Evolutionary conservation across 2,329 filamentous ascomycete species (phyloP), one percentile per base, ranked within the genome.

Genomic region (Coniella vitis): DNA sequence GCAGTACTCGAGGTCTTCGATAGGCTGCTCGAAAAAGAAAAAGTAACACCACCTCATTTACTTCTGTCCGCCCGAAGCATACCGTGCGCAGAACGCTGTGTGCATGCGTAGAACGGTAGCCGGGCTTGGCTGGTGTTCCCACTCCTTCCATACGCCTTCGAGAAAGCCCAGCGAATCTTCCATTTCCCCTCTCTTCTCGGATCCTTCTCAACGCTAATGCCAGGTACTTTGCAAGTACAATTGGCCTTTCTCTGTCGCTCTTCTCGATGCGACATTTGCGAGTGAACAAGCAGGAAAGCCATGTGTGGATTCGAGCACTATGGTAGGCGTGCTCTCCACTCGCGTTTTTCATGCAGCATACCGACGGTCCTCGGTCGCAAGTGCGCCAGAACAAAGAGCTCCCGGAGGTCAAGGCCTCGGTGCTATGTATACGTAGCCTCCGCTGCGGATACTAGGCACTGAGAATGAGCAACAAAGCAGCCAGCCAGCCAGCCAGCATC

Each of bases 161-260:
- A 47, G 45, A 49, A 49, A 7, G n/a, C 21, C 36, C 19, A 38
- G 32, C 25, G 41, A 49, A 48, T 31, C 16, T 40, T 32, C 36
- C 31, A 25, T 35, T 21, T 32, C 37, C 14, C 32, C 21, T 16
- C 34, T 34, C 37, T 21, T 29, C 10, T 29, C 25, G 19, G 17
- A 25, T 39, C 22, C 25, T 38, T 38, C 29, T 13, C 35, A 9
- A 34, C 47, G 35, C 47, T 49, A 49, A 39, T 39, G 39, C 8
- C 38, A 48, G 47, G 47, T 48, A 48, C 47, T 36, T 47, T 25
- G 4, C 13, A 25, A 36, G 42, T 45, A 45, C 42, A 19, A 17
- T 22, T 32, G 17, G 35, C 13, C 21, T 35, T 16, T 17, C 9
- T 31, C 14, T 22, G 2, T 12, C 32, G 14, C 4, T 16, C 19